These are phyloP conservation scores for Immersiella caudata DNA, from an alignment of 495 filamentous ascomycete genomes.

Conservation along the genomic window DNA sequence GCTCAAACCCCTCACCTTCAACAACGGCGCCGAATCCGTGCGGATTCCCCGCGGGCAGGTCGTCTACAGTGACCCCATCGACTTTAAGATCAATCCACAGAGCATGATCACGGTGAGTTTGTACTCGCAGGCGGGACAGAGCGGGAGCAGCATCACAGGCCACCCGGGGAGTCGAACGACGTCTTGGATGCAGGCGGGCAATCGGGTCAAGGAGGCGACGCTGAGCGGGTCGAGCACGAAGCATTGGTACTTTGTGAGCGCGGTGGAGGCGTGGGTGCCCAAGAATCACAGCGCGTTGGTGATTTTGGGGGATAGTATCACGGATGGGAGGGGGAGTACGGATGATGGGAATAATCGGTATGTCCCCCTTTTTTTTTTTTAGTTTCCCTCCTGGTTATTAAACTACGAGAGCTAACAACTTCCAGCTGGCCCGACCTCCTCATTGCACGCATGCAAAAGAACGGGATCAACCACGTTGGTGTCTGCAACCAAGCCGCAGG, in stretches of 20 bases:
- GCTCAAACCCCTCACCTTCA: constrained; percentile 59
- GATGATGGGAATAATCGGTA: constrained; percentile 68
- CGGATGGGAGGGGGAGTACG: constrained; percentile 67
- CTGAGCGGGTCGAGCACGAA: constrained; percentile 49
- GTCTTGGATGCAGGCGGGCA: constrained; percentile 59
- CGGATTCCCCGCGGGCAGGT: constrained; percentile 61
- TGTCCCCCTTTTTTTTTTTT: neutral
- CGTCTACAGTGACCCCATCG: constrained; percentile 65
- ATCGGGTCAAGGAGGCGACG: constrained; percentile 52
- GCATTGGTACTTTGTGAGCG: constrained; percentile 64
- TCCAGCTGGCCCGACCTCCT: constrained; percentile 68
- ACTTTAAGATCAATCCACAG: constrained; percentile 53
- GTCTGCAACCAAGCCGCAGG: constrained; percentile 75
- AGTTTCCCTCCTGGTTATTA: neutral
- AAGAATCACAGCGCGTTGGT: constrained; percentile 50
- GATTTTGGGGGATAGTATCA: constrained; percentile 75
- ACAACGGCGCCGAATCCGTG: constrained; percentile 50
- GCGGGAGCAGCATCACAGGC: constrained; percentile 58
- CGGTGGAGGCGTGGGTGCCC: constrained; percentile 61
- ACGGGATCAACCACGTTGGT: constrained; percentile 52
- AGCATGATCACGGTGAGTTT: constrained; percentile 60
- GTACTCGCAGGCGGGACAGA: constrained; percentile 61
- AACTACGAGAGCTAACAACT: neutral
- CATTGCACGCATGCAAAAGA: constrained; percentile 55
- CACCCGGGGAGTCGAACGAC: constrained; percentile 73